Conservation (phyloP, 2,329 filamentous ascomycete species). For the Neofusicoccum umdonicola region DNA sequence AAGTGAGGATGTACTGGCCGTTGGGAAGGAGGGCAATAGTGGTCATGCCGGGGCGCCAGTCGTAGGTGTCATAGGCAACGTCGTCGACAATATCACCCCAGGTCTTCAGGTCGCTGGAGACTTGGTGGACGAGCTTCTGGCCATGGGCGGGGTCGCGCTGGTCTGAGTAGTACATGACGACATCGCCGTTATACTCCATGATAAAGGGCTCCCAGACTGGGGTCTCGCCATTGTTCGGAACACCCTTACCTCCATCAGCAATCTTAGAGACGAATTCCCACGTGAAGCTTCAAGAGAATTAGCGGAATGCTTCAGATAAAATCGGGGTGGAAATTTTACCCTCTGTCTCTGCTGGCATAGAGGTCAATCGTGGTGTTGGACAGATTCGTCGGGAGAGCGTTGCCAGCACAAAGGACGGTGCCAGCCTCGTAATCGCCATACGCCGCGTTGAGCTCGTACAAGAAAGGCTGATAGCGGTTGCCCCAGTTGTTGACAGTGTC, state of each 20-base stretch:
- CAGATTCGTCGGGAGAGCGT: constrained; percentile 58
- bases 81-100: constrained; percentile 63
- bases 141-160: constrained; percentile 63
- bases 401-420: constrained; percentile 62
- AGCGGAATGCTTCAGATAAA: background rate
- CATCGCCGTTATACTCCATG: constrained; percentile 55
- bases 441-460: constrained; percentile 60
- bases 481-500: constrained; percentile 66
- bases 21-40: constrained; percentile 58
- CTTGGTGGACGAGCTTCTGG: constrained; percentile 68
- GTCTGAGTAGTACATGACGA: constrained; percentile 70
- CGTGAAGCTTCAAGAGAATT: constrained; percentile 31
- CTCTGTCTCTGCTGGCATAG: constrained; percentile 63
- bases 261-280: constrained; percentile 69
- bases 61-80: constrained; percentile 61
- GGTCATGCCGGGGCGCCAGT: constrained; percentile 67
- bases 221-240: constrained; percentile 62
- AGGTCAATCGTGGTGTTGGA: constrained; percentile 66
- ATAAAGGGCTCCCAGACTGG: constrained; percentile 74
- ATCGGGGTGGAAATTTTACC: constrained; percentile 28
- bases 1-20: constrained; percentile 62
- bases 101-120: constrained; percentile 55
- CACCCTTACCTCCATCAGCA: constrained; percentile 61
- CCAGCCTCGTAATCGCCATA: constrained; percentile 60
- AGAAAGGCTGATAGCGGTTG: constrained; percentile 66